These are phyloP conservation scores for Biancaea sappan DNA, from an alignment of 306 rosid genomes.

Conservation along the genomic window DNA sequence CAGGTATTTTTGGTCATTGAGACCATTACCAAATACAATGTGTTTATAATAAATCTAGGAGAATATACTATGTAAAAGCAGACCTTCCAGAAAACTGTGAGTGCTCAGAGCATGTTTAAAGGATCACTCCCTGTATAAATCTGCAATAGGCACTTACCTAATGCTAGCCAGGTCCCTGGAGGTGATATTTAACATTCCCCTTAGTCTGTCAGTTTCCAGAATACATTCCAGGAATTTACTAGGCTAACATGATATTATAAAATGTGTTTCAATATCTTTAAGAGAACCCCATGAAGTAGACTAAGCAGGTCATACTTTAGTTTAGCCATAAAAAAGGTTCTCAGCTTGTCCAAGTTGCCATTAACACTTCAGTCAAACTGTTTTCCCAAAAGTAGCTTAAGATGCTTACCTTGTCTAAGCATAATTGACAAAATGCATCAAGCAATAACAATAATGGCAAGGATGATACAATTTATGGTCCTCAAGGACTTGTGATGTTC, in stretches of 20 bases:
- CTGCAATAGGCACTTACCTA: constrained; percentile 6
- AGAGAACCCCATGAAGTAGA: constrained; percentile 13
- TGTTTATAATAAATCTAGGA: constrained; percentile 9
- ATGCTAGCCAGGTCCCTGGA: constrained; percentile 24
- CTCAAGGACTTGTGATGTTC: constrained; percentile 5
- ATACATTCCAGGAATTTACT: neutral
- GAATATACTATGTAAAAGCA: neutral
- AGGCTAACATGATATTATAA: constrained; percentile 16
- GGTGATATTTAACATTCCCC: neutral
- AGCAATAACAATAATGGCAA: constrained; percentile 17
- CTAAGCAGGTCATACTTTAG: neutral
- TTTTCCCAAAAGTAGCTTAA: neutral
- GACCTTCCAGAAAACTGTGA: constrained; percentile 5
- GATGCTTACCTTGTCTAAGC: constrained; percentile 4
- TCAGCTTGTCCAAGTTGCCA: constrained; percentile 9
- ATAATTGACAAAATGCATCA: constrained; percentile 14
- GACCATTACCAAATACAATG: constrained; percentile 6
- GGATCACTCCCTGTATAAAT: constrained; percentile 20
- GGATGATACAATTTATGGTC: constrained; percentile 7
- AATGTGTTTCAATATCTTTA: constrained; percentile 13
- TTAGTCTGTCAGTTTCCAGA: constrained; percentile 3
- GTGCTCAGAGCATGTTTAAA: neutral
- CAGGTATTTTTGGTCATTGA: constrained; percentile 1
- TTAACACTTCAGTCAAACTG: constrained; percentile 7
- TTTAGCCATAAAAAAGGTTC: constrained; percentile 16